Conservation (phyloP, 306 rosid species). For the Biancaea sappan region DNA sequence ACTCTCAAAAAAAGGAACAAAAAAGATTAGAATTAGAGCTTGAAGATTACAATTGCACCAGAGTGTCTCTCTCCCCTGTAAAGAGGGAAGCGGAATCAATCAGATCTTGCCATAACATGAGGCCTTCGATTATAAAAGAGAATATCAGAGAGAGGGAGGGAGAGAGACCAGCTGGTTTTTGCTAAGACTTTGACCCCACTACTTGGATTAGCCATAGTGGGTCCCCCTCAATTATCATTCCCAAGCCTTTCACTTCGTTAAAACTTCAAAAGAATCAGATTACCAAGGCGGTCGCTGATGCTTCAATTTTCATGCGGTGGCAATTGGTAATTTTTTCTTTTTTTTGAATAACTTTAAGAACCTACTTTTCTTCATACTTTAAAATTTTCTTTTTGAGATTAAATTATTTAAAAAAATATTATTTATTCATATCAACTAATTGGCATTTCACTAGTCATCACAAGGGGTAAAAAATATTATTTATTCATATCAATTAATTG, state of each 20-base stretch:
- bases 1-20: conserved; percentile 34
- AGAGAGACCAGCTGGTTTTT: conserved; percentile 57
- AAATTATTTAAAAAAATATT: too few species aligned
- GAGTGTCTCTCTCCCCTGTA: conserved; percentile 29
- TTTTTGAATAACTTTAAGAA: too few species aligned
- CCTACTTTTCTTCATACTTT: too few species aligned
- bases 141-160: conserved; percentile 19
- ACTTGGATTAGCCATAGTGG: conserved; percentile 32
- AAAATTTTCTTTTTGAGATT: too few species aligned
- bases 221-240: conserved; percentile 40
- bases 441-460: too few species aligned
- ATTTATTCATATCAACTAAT: too few species aligned
- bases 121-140: conserved; percentile 34
- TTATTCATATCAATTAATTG: too few species aligned
- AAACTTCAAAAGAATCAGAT: conserved; percentile 22
- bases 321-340: conserved; percentile 22
- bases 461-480: too few species aligned
- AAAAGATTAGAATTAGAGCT: conserved; percentile 36
- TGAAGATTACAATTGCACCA: conserved; percentile 33
- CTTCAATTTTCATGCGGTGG: not conserved
- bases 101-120: conserved; percentile 60
- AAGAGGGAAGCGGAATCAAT: conserved; percentile 32
- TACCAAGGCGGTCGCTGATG: conserved; percentile 16
- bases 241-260: conserved; percentile 23
- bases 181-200: conserved; percentile 58